Conservation (phyloP, 495 filamentous ascomycete genomes). For the Penicillium cosmopolitanum region DNA sequence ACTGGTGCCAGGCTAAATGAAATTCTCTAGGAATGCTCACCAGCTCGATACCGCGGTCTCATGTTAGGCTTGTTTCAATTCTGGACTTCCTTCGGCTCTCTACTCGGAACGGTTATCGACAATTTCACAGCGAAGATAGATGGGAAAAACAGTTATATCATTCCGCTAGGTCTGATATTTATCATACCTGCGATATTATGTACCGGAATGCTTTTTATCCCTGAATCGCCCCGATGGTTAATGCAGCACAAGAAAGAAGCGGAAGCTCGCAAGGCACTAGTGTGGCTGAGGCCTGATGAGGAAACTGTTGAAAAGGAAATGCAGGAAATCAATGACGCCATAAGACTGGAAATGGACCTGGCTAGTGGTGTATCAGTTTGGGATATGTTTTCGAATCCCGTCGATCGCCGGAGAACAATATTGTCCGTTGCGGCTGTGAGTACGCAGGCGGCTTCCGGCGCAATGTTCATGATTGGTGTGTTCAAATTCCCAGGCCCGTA, state of each 20-base stretch:
- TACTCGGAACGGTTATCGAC: slow-evolving; percentile 66
- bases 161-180: slow-evolving; percentile 62
- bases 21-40: slow-evolving; percentile 45
- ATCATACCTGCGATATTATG: slow-evolving; percentile 57
- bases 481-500: neutral
- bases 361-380: slow-evolving; percentile 43
- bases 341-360: slow-evolving; percentile 52
- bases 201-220: slow-evolving; percentile 60
- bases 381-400: slow-evolving; percentile 58
- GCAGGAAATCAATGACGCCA: slow-evolving; percentile 54
- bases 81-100: slow-evolving; percentile 53
- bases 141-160: slow-evolving; percentile 51
- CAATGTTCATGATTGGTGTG: slow-evolving; percentile 61
- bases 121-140: slow-evolving; percentile 55
- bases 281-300: slow-evolving; percentile 40
- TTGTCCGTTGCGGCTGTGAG: slow-evolving; percentile 54
- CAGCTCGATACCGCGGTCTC: slow-evolving; percentile 54
- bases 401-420: slow-evolving; percentile 55
- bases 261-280: slow-evolving; percentile 49
- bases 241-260: slow-evolving; percentile 52
- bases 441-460: slow-evolving; percentile 60
- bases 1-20: neutral
- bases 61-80: slow-evolving; percentile 55
- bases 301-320: slow-evolving; percentile 51
- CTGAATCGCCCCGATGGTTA: slow-evolving; percentile 68